phyloP scores from a whole-genome alignment of 2,329 filamentous ascomycete genomes.

The Neoascochyta sp. region DNA sequence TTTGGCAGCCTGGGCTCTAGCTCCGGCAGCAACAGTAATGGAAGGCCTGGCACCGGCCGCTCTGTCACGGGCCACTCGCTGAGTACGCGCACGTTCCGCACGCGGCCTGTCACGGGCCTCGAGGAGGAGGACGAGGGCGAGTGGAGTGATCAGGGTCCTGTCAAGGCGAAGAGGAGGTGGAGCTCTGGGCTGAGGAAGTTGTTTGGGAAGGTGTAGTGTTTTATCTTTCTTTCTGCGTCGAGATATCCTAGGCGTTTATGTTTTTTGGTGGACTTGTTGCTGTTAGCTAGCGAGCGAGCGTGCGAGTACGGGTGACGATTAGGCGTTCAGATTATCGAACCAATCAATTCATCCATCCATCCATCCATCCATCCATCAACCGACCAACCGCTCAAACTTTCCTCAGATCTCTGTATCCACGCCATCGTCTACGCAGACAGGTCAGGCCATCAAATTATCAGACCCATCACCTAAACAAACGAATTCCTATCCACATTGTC shows the following conservation, averaged over 20 bases:
- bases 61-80: conserved; percentile 13
- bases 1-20: too few relatives aligned
- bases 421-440: not conserved
- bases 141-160: not conserved
- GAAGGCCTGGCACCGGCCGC: conserved; percentile 12
- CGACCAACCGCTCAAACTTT: too few relatives aligned
- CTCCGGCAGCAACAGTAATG: conserved; percentile 8
- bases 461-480: not conserved
- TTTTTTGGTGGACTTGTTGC: not conserved
- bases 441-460: not conserved
- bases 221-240: not conserved
- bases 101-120: conserved; percentile 1
- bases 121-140: conserved; percentile 10
- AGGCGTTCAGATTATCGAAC: not conserved
- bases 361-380: too few relatives aligned
- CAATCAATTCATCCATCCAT: not conserved
- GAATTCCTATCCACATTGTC: not conserved
- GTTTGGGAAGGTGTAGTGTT: conserved; percentile 11
- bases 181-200: conserved; percentile 19
- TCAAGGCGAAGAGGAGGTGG: conserved; percentile 20
- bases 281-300: too few relatives aligned
- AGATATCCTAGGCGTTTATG: not conserved
- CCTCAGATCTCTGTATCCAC: too few relatives aligned
- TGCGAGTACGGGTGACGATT: too few relatives aligned
- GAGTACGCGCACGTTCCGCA: too few relatives aligned